Percentiles rank a stretch among this genome's conserved stretches.
Evolutionary conservation across 2,329 filamentous ascomycete species (phyloP).

Genomic region (Cladosporium oxysporum): DNA sequence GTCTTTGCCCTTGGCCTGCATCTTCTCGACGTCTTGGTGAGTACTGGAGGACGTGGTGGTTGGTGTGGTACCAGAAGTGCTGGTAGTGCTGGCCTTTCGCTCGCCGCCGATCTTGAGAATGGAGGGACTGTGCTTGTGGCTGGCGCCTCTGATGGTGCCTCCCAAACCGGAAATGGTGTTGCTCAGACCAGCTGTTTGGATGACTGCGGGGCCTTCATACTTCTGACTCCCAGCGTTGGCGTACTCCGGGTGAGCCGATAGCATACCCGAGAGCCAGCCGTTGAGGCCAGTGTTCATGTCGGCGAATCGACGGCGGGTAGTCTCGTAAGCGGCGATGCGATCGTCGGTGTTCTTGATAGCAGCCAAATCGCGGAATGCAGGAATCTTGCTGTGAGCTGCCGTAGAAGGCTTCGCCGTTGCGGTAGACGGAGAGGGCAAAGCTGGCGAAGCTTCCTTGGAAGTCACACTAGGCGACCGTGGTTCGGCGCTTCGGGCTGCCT

Average conservation of each 20-base stretch:
- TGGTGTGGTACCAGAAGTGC: conserved; percentile 1
- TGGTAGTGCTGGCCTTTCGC: conserved; percentile 17
- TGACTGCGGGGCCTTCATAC: conserved; percentile 32
- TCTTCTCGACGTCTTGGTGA: conserved; percentile 38
- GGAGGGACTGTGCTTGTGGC: conserved; percentile 29
- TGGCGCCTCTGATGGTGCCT: conserved; percentile 25
- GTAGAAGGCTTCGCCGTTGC: background rate
- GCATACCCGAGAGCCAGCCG: conserved; percentile 56
- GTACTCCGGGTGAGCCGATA: conserved; percentile 56
- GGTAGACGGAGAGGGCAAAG: background rate
- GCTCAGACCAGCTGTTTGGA: conserved; percentile 1
- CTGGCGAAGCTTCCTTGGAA: background rate
- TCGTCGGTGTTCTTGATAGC: conserved; percentile 65
- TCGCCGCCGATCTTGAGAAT: conserved; percentile 22
- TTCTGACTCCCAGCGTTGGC: conserved; percentile 44
- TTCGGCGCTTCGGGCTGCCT: background rate
- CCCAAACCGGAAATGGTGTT: conserved; percentile 13
- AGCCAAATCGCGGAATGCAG: conserved; percentile 75
- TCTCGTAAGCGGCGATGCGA: conserved; percentile 72
- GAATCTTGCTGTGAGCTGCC: conserved; percentile 43
- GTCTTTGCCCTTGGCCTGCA: conserved; percentile 85
- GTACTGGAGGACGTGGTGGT: conserved; percentile 26
- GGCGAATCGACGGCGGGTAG: conserved; percentile 70
- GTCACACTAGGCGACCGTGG: background rate
- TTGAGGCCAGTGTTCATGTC: conserved; percentile 73